Conservation (phyloP, 2,329 filamentous ascomycete genomes). For the Arthrobotrys conoides region DNA sequence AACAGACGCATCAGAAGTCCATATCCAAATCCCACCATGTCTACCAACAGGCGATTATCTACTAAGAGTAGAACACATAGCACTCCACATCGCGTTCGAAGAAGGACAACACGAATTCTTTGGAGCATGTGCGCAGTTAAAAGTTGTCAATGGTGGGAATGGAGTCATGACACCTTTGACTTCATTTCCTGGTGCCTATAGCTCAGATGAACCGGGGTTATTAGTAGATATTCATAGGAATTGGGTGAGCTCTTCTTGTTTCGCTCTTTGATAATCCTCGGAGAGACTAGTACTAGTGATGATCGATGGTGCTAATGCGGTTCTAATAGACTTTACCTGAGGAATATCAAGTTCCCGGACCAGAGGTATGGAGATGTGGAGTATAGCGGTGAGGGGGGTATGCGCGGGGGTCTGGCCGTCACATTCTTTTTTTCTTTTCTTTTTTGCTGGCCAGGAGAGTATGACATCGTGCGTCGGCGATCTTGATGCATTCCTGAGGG, state of each 20-base stretch:
- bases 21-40: slow-evolving; percentile 67
- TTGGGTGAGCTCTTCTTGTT: slow-evolving; percentile 22
- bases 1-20: slow-evolving; percentile 38
- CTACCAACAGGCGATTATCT: slow-evolving; percentile 69
- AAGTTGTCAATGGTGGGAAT: slow-evolving; percentile 67
- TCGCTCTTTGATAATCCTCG: neutral
- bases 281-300: too few relatives aligned
- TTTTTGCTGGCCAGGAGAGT: too few relatives aligned
- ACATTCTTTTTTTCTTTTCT: neutral
- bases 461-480: too few relatives aligned
- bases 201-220: slow-evolving; percentile 59
- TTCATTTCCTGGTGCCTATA: slow-evolving; percentile 68
- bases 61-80: slow-evolving; percentile 69
- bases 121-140: slow-evolving; percentile 69
- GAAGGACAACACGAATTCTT: slow-evolving; percentile 68
- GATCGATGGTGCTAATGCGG: neutral
- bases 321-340: slow-evolving; percentile 34
- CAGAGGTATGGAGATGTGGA: slow-evolving; percentile 57
- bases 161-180: slow-evolving; percentile 66
- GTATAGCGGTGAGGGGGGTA: neutral
- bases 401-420: neutral
- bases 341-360: slow-evolving; percentile 61
- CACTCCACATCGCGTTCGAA: slow-evolving; percentile 67
- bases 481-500: neutral
- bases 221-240: slow-evolving; percentile 61